phyloP scores from a whole-genome alignment of 1,284 basidiomycete genomes.

The Pyrrhoderma lamaoense region DNA sequence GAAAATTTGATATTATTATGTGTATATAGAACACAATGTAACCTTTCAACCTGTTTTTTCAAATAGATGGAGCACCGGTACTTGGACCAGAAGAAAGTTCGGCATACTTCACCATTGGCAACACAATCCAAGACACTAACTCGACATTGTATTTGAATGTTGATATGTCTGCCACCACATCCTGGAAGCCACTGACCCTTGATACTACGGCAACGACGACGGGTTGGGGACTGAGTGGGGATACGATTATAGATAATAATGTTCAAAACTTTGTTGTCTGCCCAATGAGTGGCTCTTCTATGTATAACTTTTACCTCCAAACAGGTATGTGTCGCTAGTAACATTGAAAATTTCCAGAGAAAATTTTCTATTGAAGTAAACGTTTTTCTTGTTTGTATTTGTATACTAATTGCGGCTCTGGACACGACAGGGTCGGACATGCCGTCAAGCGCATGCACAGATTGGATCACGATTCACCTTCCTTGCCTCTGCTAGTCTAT shows the following conservation, averaged over 20 bases:
- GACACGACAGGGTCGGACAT: slow-evolving; percentile 33
- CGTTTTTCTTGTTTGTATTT: too few relatives aligned
- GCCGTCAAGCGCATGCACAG: slow-evolving; percentile 31
- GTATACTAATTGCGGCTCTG: too few relatives aligned
- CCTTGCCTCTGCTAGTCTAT: slow-evolving; percentile 16
- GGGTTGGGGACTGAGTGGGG: slow-evolving; percentile 51
- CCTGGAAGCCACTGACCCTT: slow-evolving; percentile 44
- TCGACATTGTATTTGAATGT: slow-evolving; percentile 41
- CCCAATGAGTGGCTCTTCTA: slow-evolving; percentile 33
- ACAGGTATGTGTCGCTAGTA: slow-evolving; percentile 24
- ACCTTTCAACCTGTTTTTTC: not conserved
- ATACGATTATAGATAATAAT: slow-evolving; percentile 48
- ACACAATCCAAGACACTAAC: slow-evolving; percentile 39
- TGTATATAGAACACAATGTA: not conserved
- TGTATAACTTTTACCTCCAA: slow-evolving; percentile 45
- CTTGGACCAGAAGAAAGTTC: slow-evolving; percentile 47
- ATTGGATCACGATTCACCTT: slow-evolving; percentile 35
- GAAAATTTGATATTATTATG: slow-evolving; percentile 30
- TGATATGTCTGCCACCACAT: slow-evolving; percentile 35
- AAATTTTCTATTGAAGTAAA: too few relatives aligned
- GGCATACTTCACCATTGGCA: slow-evolving; percentile 44
- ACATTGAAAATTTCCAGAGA: too few relatives aligned
- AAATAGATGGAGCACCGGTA: slow-evolving; percentile 34
- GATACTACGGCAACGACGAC: slow-evolving; percentile 41
- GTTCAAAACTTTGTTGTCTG: slow-evolving; percentile 54